These are phyloP conservation scores for Sugiyamaella castrensis DNA, from an alignment of 1,139 yeast species.

Conservation along the genomic window DNA sequence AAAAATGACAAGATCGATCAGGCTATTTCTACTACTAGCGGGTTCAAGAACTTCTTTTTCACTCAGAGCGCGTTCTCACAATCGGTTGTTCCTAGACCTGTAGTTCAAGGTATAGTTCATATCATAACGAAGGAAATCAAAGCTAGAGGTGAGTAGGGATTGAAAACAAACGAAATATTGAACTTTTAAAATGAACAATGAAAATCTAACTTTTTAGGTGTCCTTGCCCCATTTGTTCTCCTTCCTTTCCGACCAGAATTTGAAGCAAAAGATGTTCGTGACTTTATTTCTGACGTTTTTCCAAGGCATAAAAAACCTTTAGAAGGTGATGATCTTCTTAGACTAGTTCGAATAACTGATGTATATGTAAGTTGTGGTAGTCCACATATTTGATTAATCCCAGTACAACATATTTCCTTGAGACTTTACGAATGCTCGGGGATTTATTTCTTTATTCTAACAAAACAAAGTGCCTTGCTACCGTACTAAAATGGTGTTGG, in stretches of 20 bases:
- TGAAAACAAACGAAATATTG: neutral
- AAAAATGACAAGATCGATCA: neutral
- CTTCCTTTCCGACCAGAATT: constrained; percentile 34
- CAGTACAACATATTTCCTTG: too few relatives aligned
- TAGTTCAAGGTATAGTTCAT: constrained; percentile 32
- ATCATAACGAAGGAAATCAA: constrained; percentile 33
- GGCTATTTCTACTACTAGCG: neutral
- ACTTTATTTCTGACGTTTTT: constrained; percentile 29
- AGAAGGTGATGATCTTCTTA: constrained; percentile 31
- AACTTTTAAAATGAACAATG: too few relatives aligned
- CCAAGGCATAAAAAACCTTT: constrained; percentile 28
- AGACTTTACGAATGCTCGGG: neutral
- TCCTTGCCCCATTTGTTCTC: constrained; percentile 34
- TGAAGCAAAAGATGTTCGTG: constrained; percentile 27
- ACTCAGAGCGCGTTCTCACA: constrained; percentile 29
- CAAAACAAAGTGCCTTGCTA: constrained; percentile 45
- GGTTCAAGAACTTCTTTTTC: constrained; percentile 29
- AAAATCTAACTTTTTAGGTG: constrained; percentile 21
- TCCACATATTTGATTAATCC: too few relatives aligned
- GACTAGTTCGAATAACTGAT: constrained; percentile 32
- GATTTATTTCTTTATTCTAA: neutral
- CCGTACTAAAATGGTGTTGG: constrained; percentile 81
- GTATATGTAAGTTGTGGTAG: constrained; percentile 25
- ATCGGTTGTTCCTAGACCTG: constrained; percentile 31
- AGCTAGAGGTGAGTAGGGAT: constrained; percentile 32